phyloP scores from a whole-genome alignment of 1,284 basidiomycete species.

The Heterobasidion parviporum region DNA sequence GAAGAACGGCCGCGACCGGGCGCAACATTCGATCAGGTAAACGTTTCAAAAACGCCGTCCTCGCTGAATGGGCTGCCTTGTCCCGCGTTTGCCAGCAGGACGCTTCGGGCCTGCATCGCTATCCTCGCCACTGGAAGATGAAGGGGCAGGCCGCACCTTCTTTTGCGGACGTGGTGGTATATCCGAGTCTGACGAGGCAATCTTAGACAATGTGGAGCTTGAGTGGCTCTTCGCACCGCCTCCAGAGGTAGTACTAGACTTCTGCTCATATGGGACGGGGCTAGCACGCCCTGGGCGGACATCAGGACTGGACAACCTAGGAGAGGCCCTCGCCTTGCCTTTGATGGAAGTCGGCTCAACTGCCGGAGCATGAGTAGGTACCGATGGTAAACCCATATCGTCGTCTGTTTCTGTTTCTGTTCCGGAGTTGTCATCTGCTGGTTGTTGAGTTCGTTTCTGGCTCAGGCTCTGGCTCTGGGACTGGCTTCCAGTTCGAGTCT shows the following conservation, averaged over 20 bases:
- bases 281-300: too few relatives aligned
- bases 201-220: too few relatives aligned
- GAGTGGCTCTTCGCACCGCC: too few relatives aligned
- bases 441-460: background rate
- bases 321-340: too few relatives aligned
- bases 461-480: background rate
- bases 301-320: too few relatives aligned
- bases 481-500: background rate
- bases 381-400: too few relatives aligned
- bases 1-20: background rate
- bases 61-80: conserved; percentile 66
- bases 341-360: too few relatives aligned
- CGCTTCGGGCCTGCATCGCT: conserved; percentile 42
- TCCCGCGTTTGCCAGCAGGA: conserved; percentile 32
- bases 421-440: background rate
- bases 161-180: conserved; percentile 45
- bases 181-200: too few relatives aligned
- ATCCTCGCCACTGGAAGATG: conserved; percentile 29
- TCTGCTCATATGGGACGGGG: too few relatives aligned
- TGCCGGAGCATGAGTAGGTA: too few relatives aligned
- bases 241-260: too few relatives aligned
- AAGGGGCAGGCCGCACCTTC: conserved; percentile 27
- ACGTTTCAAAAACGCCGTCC: conserved; percentile 54
- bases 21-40: background rate
- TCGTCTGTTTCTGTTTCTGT: too few relatives aligned